phyloP scores from a whole-genome alignment of 129 eudicot genomes.

The Calendula officinalis region DNA sequence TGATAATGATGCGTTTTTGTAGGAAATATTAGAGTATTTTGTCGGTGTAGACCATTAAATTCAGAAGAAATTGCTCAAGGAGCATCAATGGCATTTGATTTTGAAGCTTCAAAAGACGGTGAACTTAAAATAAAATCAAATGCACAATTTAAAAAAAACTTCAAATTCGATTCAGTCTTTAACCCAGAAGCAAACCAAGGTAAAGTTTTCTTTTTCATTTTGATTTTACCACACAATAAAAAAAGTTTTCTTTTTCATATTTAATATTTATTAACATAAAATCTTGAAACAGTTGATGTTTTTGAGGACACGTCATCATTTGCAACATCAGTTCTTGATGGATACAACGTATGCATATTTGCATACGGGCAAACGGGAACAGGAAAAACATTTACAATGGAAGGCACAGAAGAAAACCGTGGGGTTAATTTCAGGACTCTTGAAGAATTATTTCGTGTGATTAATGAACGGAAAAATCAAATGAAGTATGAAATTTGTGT shows the following conservation, averaged over 20 bases:
- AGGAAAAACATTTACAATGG: slow-evolving; percentile 96
- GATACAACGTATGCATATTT: slow-evolving; percentile 92
- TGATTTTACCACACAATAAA: not conserved
- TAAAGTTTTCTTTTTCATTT: slow-evolving; percentile 24
- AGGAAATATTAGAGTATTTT: slow-evolving; percentile 94
- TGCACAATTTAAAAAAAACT: slow-evolving; percentile 49
- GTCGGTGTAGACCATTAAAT: slow-evolving; percentile 93
- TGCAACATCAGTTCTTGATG: slow-evolving; percentile 93
- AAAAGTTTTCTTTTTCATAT: not conserved
- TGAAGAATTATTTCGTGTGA: slow-evolving; percentile 68
- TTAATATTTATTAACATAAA: not conserved
- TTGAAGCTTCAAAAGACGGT: slow-evolving; percentile 69
- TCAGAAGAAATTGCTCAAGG: slow-evolving; percentile 66
- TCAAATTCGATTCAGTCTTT: slow-evolving; percentile 89
- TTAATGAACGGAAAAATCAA: slow-evolving; percentile 64
- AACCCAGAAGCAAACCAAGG: slow-evolving; percentile 86
- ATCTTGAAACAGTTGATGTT: slow-evolving; percentile 50
- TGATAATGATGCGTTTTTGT: slow-evolving; percentile 15
- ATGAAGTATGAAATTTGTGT: slow-evolving; percentile 67
- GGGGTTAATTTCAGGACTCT: slow-evolving; percentile 95
- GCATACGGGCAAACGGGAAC: slow-evolving; percentile 98
- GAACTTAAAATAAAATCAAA: slow-evolving; percentile 69
- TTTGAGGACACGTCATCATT: slow-evolving; percentile 90
- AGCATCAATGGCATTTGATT: slow-evolving; percentile 71
- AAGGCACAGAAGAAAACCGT: slow-evolving; percentile 82